Percentiles rank a stretch among this genome's conserved stretches.
These are phyloP conservation scores for Pythium aphanidermatum DNA, from an alignment of 352 stramenopile genomes.

Conservation along the genomic window DNA sequence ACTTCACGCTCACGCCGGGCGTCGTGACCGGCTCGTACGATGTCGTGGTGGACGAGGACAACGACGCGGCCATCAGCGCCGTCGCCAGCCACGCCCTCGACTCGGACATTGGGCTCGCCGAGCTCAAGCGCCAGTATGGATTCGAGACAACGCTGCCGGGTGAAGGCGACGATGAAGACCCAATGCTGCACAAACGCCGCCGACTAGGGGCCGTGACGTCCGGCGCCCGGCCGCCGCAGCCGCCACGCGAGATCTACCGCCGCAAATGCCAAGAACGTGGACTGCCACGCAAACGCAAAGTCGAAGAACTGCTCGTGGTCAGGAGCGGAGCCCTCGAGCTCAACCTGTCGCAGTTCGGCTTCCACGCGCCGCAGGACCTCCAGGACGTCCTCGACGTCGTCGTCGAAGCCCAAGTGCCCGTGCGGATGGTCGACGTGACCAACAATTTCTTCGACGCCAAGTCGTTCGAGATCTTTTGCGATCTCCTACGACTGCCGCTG, in stretches of 20 bases:
- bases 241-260: slow-evolving; percentile 14
- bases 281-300: slow-evolving; percentile 27
- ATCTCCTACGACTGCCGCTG: slow-evolving; percentile 30
- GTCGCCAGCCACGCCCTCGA: slow-evolving; percentile 15
- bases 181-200: slow-evolving; percentile 17
- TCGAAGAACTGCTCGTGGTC: slow-evolving; percentile 34
- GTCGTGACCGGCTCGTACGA: slow-evolving; percentile 5
- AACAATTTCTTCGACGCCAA: slow-evolving; percentile 60
- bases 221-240: slow-evolving; percentile 9
- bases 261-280: slow-evolving; percentile 43
- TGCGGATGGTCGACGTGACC: slow-evolving; percentile 41
- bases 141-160: slow-evolving; percentile 23
- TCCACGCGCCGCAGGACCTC: slow-evolving; percentile 46
- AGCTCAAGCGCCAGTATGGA: slow-evolving; percentile 64
- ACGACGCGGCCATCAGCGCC: slow-evolving; percentile 5
- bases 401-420: slow-evolving; percentile 21
- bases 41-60: neutral
- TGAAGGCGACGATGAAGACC: slow-evolving; percentile 7
- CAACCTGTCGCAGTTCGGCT: slow-evolving; percentile 42
- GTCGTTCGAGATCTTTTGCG: slow-evolving; percentile 42
- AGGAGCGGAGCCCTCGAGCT: slow-evolving; percentile 33
- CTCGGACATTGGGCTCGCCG: slow-evolving; percentile 41
- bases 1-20: slow-evolving; percentile 30
- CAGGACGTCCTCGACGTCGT: slow-evolving; percentile 47
- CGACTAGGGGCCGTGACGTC: slow-evolving; percentile 8